Conservation (phyloP, 805 yeast genomes). For the Pichia manshurica region DNA sequence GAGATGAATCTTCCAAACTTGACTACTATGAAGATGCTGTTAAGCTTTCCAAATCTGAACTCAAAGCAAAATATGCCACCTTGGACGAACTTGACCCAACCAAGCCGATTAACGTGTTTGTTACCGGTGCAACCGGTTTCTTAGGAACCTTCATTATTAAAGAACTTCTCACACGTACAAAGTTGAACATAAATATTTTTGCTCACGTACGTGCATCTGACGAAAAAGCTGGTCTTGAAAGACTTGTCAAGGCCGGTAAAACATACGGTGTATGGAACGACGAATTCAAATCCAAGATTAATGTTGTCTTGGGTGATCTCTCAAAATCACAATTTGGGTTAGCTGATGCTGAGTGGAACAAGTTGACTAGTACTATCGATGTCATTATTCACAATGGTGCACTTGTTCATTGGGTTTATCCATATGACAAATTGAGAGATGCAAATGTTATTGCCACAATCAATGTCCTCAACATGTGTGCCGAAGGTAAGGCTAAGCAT, state of each 20-base stretch:
- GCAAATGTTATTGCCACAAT: slow-evolving; percentile 89
- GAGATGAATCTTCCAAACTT: slow-evolving; percentile 28
- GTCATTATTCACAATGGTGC: slow-evolving; percentile 95
- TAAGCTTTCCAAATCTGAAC: slow-evolving; percentile 35
- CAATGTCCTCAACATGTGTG: slow-evolving; percentile 73
- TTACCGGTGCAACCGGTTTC: slow-evolving; percentile 97
- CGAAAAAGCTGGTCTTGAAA: slow-evolving; percentile 61
- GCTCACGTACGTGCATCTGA: slow-evolving; percentile 90
- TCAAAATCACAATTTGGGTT: slow-evolving; percentile 71
- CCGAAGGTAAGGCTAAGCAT: slow-evolving; percentile 74
- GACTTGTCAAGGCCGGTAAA: slow-evolving; percentile 68
- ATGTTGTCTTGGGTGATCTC: slow-evolving; percentile 79
- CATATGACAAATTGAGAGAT: slow-evolving; percentile 82
- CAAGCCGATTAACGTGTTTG: slow-evolving; percentile 47
- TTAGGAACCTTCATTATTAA: slow-evolving; percentile 83
- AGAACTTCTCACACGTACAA: slow-evolving; percentile 53
- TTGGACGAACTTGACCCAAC: slow-evolving; percentile 24
- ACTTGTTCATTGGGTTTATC: slow-evolving; percentile 97
- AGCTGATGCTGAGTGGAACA: slow-evolving; percentile 47
- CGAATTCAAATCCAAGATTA: slow-evolving; percentile 48
- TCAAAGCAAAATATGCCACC: slow-evolving; percentile 42
- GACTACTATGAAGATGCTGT: slow-evolving; percentile 75
- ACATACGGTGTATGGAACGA: slow-evolving; percentile 82
- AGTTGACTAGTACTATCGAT: slow-evolving; percentile 58
- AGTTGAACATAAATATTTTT: slow-evolving; percentile 50